Conservation (phyloP, 495 filamentous ascomycete species). For the Hypoxylon subgilvum region DNA sequence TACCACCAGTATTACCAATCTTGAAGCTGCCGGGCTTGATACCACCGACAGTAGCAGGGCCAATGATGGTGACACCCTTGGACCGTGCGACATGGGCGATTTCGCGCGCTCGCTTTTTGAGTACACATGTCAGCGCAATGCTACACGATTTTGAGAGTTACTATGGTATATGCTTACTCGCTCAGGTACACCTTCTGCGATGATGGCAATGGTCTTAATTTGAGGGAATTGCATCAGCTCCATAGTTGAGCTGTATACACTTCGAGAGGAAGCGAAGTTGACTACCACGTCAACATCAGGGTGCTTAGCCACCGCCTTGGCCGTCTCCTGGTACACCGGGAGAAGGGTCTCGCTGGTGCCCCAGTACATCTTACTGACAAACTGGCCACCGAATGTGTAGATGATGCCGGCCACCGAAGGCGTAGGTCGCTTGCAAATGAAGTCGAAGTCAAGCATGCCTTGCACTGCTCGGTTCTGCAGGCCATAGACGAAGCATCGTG, state of each 20-base stretch:
- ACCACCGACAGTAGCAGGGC: constrained; percentile 96
- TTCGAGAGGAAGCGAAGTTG: constrained; percentile 98
- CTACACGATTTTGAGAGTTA: not conserved
- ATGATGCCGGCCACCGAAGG: constrained; percentile 99
- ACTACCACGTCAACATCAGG: constrained; percentile 95
- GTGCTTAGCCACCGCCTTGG: constrained; percentile 97
- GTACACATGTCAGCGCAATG: constrained; percentile 32
- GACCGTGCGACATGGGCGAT: constrained; percentile 93
- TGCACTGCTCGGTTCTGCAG: constrained; percentile 97
- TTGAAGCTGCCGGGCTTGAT: constrained; percentile 99
- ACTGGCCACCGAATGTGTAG: constrained; percentile 99
- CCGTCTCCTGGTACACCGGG: constrained; percentile 93
- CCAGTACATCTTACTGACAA: constrained; percentile 99
- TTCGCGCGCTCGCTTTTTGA: constrained; percentile 83
- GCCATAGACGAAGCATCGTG: constrained; percentile 99
- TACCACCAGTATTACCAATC: constrained; percentile 99
- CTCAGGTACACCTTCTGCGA: constrained; percentile 98
- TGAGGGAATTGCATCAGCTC: constrained; percentile 97
- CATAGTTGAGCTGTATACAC: constrained; percentile 97
- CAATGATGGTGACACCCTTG: constrained; percentile 99
- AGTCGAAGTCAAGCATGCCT: constrained; percentile 99
- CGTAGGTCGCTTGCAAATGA: constrained; percentile 98
- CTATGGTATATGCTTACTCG: constrained; percentile 65
- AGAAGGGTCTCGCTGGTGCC: constrained; percentile 98
- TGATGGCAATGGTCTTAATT: constrained; percentile 97